A percentile compares a stretch with the other conserved stretches of the same genome.
These are phyloP conservation scores for Colletotrichum filicis DNA, from an alignment of 2,329 filamentous ascomycete genomes.

Conservation along the genomic window DNA sequence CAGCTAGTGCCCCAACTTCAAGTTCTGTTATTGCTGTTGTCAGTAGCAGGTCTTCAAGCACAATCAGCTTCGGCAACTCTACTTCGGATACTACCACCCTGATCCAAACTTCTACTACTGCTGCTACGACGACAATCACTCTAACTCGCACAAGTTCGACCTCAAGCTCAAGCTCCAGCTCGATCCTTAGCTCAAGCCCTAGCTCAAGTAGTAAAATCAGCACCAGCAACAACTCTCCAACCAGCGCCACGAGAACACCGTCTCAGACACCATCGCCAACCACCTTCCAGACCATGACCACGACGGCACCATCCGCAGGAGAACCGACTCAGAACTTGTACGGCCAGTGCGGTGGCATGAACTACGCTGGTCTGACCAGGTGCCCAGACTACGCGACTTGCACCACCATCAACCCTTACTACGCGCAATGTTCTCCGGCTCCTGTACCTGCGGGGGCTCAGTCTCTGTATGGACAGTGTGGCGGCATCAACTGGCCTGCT, in stretches of 20 bases:
- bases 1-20: background rate
- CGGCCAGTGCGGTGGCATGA: constrained; percentile 18
- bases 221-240: background rate
- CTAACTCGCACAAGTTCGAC: background rate
- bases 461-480: constrained; percentile 19
- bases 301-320: background rate
- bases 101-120: background rate
- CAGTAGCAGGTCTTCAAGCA: background rate
- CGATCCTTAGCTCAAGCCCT: background rate
- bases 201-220: background rate
- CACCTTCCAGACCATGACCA: constrained; percentile 2
- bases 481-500: constrained; percentile 3
- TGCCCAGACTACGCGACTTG: constrained; percentile 12
- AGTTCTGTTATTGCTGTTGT: background rate
- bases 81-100: background rate
- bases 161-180: background rate
- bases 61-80: background rate
- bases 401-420: constrained; percentile 10
- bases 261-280: background rate
- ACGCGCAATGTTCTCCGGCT: constrained; percentile 18
- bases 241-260: background rate
- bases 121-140: background rate
- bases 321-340: constrained; percentile 10
- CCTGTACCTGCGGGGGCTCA: background rate
- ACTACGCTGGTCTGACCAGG: constrained; percentile 11